A percentile compares a stretch with the other conserved stretches of the same genome.
Evolutionary conservation across 331 rosid species (phyloP).

Genomic region (Rhamnella rubrinervis): DNA sequence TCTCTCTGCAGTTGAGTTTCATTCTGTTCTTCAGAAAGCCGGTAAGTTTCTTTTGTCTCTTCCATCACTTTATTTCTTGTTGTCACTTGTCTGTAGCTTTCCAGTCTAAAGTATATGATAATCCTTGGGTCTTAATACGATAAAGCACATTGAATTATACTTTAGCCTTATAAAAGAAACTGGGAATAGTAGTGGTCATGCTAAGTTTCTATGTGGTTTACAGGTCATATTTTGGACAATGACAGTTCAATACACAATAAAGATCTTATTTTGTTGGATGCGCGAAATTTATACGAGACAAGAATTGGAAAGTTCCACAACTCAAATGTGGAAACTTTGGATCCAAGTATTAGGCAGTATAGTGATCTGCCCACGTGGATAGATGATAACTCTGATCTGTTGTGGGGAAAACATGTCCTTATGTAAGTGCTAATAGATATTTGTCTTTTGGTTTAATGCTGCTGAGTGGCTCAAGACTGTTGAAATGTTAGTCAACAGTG

Average conservation of each 20-base stretch:
- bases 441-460: background rate
- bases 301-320: conserved; percentile 83
- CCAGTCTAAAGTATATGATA: background rate
- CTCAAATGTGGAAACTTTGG: conserved; percentile 71
- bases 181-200: conserved; percentile 10
- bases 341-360: conserved; percentile 83
- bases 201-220: background rate
- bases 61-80: conserved; percentile 9
- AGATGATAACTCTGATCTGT: conserved; percentile 60
- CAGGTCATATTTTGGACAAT: conserved; percentile 41
- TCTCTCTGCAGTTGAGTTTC: conserved; percentile 81
- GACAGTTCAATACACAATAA: conserved; percentile 29
- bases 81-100: background rate
- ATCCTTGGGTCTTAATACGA: background rate
- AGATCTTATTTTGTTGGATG: conserved; percentile 69
- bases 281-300: conserved; percentile 91
- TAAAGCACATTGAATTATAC: background rate
- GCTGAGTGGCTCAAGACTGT: background rate
- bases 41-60: conserved; percentile 31
- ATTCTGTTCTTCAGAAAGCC: conserved; percentile 64
- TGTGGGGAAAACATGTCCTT: conserved; percentile 69
- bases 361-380: conserved; percentile 92
- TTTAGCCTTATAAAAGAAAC: background rate
- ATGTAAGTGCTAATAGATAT: conserved; percentile 51
- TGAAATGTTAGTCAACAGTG: background rate